These are phyloP conservation scores for Halophytophthora batemanensis DNA, from an alignment of 352 stramenopile genomes.

Conservation along the genomic window DNA sequence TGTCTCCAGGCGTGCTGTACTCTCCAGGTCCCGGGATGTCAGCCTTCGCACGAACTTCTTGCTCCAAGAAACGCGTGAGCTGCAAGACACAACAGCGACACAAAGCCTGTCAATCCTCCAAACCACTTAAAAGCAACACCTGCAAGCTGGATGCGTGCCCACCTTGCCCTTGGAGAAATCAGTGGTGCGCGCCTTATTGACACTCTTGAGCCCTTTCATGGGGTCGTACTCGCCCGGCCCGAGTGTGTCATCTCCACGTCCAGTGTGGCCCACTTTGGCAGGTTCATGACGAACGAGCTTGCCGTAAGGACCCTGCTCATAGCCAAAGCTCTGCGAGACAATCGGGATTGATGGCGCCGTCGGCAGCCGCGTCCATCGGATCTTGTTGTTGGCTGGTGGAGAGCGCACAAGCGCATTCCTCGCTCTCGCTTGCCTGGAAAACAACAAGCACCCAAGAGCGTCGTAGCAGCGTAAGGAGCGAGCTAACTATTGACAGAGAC, in stretches of 20 bases:
- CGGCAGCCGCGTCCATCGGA: slow-evolving; percentile 66
- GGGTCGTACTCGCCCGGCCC: slow-evolving; percentile 76
- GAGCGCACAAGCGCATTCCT: slow-evolving; percentile 27
- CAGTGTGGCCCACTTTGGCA: slow-evolving; percentile 46
- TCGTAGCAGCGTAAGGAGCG: background rate
- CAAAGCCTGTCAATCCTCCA: background rate
- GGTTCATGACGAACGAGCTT: slow-evolving; percentile 75
- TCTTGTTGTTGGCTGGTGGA: slow-evolving; percentile 35
- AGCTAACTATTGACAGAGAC: background rate
- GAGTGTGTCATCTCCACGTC: slow-evolving; percentile 51
- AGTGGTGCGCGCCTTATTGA: slow-evolving; percentile 57
- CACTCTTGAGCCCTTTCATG: slow-evolving; percentile 57
- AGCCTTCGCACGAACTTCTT: slow-evolving; percentile 54
- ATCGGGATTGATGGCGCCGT: slow-evolving; percentile 74
- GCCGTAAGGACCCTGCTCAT: slow-evolving; percentile 67
- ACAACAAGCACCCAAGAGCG: background rate
- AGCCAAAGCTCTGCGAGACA: slow-evolving; percentile 72
- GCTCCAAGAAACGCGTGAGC: slow-evolving; percentile 56
- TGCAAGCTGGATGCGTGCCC: too few relatives aligned
- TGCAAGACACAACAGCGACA: background rate
- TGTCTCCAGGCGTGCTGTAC: slow-evolving; percentile 36
- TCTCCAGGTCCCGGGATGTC: slow-evolving; percentile 59
- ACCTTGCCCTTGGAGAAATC: slow-evolving; percentile 78
- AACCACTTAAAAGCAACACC: background rate
- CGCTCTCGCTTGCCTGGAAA: slow-evolving; percentile 21